Base-by-base conservation (phyloP, 805 yeast species). In the Wickerhamomyces ciferrii region DNA sequence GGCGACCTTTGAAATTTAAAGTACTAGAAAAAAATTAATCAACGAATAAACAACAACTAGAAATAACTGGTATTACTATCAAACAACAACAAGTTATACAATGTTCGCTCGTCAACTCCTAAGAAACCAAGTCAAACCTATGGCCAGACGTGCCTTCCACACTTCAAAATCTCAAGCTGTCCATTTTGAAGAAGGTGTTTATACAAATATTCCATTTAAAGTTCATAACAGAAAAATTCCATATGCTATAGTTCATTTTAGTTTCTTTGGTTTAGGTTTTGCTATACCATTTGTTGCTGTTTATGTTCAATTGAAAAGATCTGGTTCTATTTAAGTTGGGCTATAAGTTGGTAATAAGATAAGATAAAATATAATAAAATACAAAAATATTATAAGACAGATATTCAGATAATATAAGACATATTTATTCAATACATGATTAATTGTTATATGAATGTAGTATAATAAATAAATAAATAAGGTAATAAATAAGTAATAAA, bases 211-310 rank as follows among this genome's bases (percentile, higher is more conserved):
- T 53, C 99, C 99, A 55, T 94, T 92, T 82, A 81, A 81, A 78
- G 96, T 92, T 53, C 90, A 89, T 79, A 76, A 83, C 80, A 90
- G 96, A 79, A 86, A 82, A 74, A 78, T 92, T 55, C 98, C 97
- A 56, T 90, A 78, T 68, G 87, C 83, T 56, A 72, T 89, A 44
- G 76, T 84, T 55, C 96, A 85, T 76, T 84, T 87, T 76, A 81
- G 90, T 45, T 84, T 81, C 72, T 75, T 84, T 55, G 80, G 85
- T 66, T 62, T 81, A 39, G 92, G 89, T 50, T 75, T 82, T 53
- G 78, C 81, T 51, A 72, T 84, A 47, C 97, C 98, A 64, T 85
- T 88, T 75, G 74, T 85, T 62, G 81, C 90, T 47, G 73, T 79
- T 53, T 83, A 70, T 71, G 87, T 83, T 74, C 94, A 88, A 77